Evolutionary conservation across 345 rosid species (phyloP).

Genomic region (Moricandia arvensis): DNA sequence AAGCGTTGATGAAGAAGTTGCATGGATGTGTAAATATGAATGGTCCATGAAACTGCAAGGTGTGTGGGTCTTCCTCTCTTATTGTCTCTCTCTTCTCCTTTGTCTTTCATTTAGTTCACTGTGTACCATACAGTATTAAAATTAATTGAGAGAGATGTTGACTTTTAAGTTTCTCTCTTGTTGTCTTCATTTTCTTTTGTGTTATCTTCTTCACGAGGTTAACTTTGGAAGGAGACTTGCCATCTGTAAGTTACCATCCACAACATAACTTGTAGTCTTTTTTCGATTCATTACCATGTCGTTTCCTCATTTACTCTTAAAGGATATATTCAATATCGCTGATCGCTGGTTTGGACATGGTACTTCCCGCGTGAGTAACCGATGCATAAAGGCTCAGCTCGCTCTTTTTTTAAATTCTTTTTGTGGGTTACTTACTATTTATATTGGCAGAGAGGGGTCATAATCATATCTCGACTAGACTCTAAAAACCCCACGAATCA

Average conservation of each 20-base stretch:
- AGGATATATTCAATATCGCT: background rate
- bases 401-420: background rate
- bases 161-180: constrained; percentile 4
- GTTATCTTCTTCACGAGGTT: constrained; percentile 37
- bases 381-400: background rate
- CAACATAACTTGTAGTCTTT: background rate
- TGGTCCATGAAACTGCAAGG: constrained; percentile 28
- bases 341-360: background rate
- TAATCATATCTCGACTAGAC: background rate
- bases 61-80: constrained; percentile 26
- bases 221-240: constrained; percentile 21
- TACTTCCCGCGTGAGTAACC: background rate
- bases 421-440: background rate
- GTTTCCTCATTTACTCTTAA: background rate
- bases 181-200: constrained; percentile 25
- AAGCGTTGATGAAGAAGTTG: background rate
- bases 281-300: background rate
- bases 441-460: background rate
- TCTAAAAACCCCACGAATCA: background rate
- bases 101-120: background rate
- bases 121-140: constrained; percentile 7
- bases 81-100: background rate
- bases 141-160: background rate
- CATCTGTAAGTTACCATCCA: constrained; percentile 30
- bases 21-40: constrained; percentile 25